Conservation (phyloP, 805 yeast genomes). For the Metschnikowia sp. region DNA sequence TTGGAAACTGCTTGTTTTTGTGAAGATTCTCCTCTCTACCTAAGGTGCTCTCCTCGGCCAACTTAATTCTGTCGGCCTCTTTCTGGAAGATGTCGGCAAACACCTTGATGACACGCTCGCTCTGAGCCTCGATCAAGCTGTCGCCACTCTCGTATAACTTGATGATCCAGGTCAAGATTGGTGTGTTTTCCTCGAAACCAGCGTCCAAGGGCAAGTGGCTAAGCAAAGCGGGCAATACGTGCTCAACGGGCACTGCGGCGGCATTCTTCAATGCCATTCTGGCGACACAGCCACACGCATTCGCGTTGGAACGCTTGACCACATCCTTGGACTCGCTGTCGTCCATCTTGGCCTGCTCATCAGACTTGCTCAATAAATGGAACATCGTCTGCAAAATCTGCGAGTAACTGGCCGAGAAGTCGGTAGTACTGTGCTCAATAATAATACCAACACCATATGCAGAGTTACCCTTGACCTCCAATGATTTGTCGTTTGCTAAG, state of each 20-base stretch:
- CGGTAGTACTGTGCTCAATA: slow-evolving; percentile 51
- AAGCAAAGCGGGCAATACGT: slow-evolving; percentile 72
- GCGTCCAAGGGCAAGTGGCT: slow-evolving; percentile 80
- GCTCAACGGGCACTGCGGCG: slow-evolving; percentile 65
- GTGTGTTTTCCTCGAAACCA: slow-evolving; percentile 89
- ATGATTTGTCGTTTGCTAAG: slow-evolving; percentile 69
- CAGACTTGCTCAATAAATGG: slow-evolving; percentile 71
- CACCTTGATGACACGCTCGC: slow-evolving; percentile 61
- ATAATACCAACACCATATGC: slow-evolving; percentile 93
- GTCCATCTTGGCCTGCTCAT: slow-evolving; percentile 44
- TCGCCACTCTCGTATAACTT: slow-evolving; percentile 65
- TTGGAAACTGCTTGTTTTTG: slow-evolving; percentile 73
- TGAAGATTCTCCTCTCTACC: slow-evolving; percentile 85
- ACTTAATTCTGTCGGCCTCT: slow-evolving; percentile 69
- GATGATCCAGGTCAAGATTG: slow-evolving; percentile 76
- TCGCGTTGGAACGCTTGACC: slow-evolving; percentile 81
- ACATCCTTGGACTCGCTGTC: slow-evolving; percentile 79
- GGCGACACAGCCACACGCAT: slow-evolving; percentile 96
- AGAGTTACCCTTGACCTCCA: slow-evolving; percentile 90
- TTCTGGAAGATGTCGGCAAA: slow-evolving; percentile 70
- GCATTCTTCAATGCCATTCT: slow-evolving; percentile 79
- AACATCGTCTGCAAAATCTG: slow-evolving; percentile 70
- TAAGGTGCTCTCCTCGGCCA: slow-evolving; percentile 69
- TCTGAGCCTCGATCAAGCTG: slow-evolving; percentile 49
- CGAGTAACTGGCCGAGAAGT: slow-evolving; percentile 62